Percentiles rank a stretch among this genome's conserved stretches.
Evolutionary conservation across 2,329 filamentous ascomycete species (phyloP).

Genomic region (Zasmidium angulare): DNA sequence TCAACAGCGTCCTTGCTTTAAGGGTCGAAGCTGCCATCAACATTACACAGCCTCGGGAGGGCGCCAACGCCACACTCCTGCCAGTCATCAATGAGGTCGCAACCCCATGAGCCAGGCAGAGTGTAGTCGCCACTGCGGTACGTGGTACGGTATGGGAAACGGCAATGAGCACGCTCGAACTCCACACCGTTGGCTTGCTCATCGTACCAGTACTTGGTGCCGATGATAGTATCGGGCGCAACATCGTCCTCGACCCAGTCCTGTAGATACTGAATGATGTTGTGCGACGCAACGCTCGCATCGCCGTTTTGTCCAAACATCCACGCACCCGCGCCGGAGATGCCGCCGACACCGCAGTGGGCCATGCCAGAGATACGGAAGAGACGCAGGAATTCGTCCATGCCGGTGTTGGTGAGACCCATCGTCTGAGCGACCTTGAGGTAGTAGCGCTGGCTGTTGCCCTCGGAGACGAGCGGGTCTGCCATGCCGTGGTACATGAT

Average conservation of each 20-base stretch:
- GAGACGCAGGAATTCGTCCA: conserved; percentile 45
- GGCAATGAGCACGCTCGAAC: conserved; percentile 50
- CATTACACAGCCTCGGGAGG: conserved; percentile 24
- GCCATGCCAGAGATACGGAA: conserved; percentile 55
- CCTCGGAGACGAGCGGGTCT: conserved; percentile 46
- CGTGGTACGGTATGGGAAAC: conserved; percentile 34
- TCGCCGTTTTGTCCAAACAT: conserved; percentile 40
- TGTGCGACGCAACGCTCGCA: conserved; percentile 36
- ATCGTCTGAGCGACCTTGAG: conserved; percentile 45
- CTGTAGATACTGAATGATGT: conserved; percentile 50
- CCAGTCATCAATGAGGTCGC: conserved; percentile 33
- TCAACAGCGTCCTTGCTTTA: background rate
- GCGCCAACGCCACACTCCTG: conserved; percentile 26
- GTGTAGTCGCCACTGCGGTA: conserved; percentile 40
- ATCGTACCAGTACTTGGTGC: conserved; percentile 49
- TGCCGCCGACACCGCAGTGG: conserved; percentile 50
- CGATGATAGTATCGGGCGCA: conserved; percentile 37
- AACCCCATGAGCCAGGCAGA: conserved; percentile 38
- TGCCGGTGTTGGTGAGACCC: conserved; percentile 38
- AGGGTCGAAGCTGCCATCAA: conserved; percentile 24
- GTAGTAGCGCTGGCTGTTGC: conserved; percentile 51
- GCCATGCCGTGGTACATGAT: conserved; percentile 44
- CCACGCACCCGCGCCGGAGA: conserved; percentile 43
- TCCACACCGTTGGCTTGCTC: conserved; percentile 41
- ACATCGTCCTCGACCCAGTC: conserved; percentile 36